Evolutionary conservation across 768 basidiomycete species (phyloP).

Genomic region (Termitomyces sp.): DNA sequence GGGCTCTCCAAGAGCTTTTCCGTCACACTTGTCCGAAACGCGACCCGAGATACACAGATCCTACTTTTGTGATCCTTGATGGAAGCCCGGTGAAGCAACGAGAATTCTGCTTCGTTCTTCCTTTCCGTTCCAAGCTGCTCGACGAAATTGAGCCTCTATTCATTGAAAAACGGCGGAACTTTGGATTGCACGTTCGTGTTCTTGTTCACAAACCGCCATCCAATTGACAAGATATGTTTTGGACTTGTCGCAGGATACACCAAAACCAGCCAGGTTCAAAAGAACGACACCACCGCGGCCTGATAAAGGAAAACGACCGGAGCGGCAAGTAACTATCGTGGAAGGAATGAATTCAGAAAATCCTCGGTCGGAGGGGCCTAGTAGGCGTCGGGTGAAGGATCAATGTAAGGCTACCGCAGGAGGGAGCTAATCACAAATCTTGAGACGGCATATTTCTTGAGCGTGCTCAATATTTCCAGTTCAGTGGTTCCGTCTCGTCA

Average conservation of each 20-base stretch:
- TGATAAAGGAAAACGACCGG: not conserved
- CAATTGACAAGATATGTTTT: not conserved
- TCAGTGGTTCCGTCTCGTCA: not conserved
- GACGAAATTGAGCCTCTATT: slow-evolving; percentile 6
- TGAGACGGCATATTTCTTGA: not conserved
- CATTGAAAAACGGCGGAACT: not conserved
- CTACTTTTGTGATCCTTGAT: slow-evolving; percentile 8
- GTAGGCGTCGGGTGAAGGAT: not conserved
- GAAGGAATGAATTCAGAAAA: not conserved
- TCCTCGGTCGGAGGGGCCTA: not conserved
- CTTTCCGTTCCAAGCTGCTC: slow-evolving; percentile 5
- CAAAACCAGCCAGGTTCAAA: slow-evolving; percentile 1
- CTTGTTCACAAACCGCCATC: not conserved
- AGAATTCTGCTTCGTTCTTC: slow-evolving; percentile 6
- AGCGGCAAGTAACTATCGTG: not conserved
- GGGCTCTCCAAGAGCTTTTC: slow-evolving; percentile 8
- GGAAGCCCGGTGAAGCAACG: not conserved
- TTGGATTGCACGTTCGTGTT: slow-evolving; percentile 3
- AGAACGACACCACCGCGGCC: not conserved
- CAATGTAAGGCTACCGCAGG: not conserved
- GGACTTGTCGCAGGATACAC: not conserved
- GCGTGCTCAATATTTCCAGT: not conserved
- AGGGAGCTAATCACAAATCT: not conserved
- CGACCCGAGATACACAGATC: slow-evolving; percentile 3
- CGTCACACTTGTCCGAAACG: not conserved